Percentiles rank a stretch among this genome's conserved stretches.
Evolutionary conservation across 2,329 filamentous ascomycete genomes (phyloP).

Genomic region (Pseudocercospora eumusae): DNA sequence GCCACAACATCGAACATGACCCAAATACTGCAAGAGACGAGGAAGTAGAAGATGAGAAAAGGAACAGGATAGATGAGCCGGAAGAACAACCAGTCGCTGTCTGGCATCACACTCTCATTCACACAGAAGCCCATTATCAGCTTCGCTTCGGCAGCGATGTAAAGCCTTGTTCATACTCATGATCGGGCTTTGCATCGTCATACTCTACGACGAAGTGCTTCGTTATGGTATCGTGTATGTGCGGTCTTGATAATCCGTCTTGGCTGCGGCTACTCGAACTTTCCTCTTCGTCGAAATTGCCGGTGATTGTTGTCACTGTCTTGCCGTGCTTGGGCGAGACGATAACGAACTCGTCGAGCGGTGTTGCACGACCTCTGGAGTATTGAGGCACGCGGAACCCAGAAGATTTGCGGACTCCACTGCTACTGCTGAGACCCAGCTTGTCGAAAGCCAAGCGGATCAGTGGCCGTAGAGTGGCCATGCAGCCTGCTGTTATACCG

Average conservation of each 20-base stretch:
- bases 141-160: slow-evolving; percentile 16
- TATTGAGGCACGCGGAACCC: slow-evolving; percentile 3
- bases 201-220: slow-evolving; percentile 33
- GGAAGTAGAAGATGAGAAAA: background rate
- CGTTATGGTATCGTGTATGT: slow-evolving; percentile 17
- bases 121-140: background rate
- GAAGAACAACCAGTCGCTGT: background rate
- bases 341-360: slow-evolving; percentile 24
- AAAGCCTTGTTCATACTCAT: slow-evolving; percentile 19
- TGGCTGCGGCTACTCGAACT: slow-evolving; percentile 25
- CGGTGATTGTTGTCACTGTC: slow-evolving; percentile 27
- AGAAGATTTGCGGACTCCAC: slow-evolving; percentile 13
- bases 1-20: no score
- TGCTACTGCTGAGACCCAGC: slow-evolving; percentile 23
- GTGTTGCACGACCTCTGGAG: slow-evolving; percentile 15
- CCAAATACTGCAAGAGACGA: background rate
- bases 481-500: slow-evolving; percentile 47
- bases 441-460: slow-evolving; percentile 38
- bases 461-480: slow-evolving; percentile 54
- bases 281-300: slow-evolving; percentile 21
- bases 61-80: background rate
- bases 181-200: slow-evolving; percentile 14
- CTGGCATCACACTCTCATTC: background rate
- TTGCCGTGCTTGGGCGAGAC: slow-evolving; percentile 22
- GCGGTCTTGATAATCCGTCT: slow-evolving; percentile 22